Evolutionary conservation across 495 filamentous ascomycete genomes (phyloP).

Genomic region (Aspergillus ellipticus): DNA sequence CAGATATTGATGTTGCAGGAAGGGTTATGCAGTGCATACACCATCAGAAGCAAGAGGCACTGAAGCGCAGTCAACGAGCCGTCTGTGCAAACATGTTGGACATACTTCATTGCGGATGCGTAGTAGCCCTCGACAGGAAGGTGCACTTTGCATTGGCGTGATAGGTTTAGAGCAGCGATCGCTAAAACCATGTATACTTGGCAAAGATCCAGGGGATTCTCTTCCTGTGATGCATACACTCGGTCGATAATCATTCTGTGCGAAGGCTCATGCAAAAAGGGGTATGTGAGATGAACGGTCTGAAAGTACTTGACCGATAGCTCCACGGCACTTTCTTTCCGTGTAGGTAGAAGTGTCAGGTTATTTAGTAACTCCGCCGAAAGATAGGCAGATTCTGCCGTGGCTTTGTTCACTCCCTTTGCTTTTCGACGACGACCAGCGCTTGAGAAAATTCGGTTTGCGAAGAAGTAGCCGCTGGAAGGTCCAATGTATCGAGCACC

Average conservation of each 20-base stretch:
- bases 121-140: conserved; percentile 44
- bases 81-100: conserved; percentile 33
- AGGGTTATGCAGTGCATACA: conserved; percentile 45
- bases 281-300: conserved; percentile 39
- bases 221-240: conserved; percentile 24
- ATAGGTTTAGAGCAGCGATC: conserved; percentile 40
- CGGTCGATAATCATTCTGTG: conserved; percentile 31
- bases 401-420: not conserved
- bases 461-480: conserved; percentile 41
- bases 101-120: conserved; percentile 39
- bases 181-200: conserved; percentile 47
- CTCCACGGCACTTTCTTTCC: conserved; percentile 32
- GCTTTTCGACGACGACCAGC: conserved; percentile 24
- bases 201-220: conserved; percentile 24
- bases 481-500: conserved; percentile 39
- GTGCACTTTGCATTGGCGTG: conserved; percentile 33
- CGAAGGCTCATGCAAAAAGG: conserved; percentile 40
- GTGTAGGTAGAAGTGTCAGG: conserved; percentile 31
- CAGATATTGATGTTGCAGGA: conserved; percentile 44
- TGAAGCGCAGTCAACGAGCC: conserved; percentile 39
- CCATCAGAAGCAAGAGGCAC: conserved; percentile 40
- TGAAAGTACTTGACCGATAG: conserved; percentile 40
- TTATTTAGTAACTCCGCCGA: conserved; percentile 33
- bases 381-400: conserved; percentile 17
- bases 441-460: conserved; percentile 38